Evolutionary conservation across 208 protist genomes (phyloP).

Genomic region (Acanthamoeba triangularis): DNA sequence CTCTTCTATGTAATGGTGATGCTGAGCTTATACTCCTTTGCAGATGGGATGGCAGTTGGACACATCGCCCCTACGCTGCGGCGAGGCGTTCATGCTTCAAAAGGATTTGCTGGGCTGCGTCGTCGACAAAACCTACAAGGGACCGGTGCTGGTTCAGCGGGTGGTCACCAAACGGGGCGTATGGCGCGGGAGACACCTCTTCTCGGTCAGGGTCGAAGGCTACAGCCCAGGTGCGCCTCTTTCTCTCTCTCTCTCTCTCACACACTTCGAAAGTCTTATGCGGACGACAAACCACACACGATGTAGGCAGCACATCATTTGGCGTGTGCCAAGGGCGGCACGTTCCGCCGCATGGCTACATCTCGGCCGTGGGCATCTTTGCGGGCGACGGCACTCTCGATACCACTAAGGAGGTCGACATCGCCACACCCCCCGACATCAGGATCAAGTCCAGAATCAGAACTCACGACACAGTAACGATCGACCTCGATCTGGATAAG

Average conservation of each 20-base stretch:
- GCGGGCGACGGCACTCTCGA: conserved; percentile 12
- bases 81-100: background rate
- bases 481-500: conserved; percentile 4
- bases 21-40: background rate
- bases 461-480: background rate
- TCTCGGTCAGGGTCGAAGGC: conserved; percentile 8
- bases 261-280: too few species aligned
- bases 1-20: background rate
- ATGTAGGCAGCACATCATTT: conserved; percentile 13
- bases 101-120: conserved; percentile 1
- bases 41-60: conserved; percentile 30
- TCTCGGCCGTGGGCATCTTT: background rate
- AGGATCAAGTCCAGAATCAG: background rate
- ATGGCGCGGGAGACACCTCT: conserved; percentile 35
- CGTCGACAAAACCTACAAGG: conserved; percentile 1
- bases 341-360: conserved; percentile 6
- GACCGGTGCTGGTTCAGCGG: conserved; percentile 28
- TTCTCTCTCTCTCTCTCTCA: background rate
- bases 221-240: background rate
- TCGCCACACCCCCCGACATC: background rate
- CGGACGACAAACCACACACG: background rate
- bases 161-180: conserved; percentile 19
- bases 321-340: conserved; percentile 25
- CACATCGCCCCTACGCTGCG: conserved; percentile 1
- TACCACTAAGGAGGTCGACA: background rate